These are phyloP conservation scores for Neopestalotiopsis rosae DNA, from an alignment of 2,329 filamentous ascomycete species.

Conservation along the genomic window DNA sequence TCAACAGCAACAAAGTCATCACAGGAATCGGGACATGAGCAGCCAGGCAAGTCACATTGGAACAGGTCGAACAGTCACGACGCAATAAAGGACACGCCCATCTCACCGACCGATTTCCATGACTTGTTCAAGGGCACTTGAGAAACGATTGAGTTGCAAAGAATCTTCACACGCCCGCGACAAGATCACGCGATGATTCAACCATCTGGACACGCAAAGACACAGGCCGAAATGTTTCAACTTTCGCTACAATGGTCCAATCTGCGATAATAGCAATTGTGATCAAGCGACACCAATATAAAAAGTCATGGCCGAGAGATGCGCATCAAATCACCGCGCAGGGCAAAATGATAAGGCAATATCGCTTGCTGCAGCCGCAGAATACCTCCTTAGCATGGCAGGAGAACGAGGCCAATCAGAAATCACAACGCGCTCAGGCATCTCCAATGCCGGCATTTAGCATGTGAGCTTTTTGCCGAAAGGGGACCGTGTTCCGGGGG, in stretches of 20 bases:
- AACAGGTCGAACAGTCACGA: background rate
- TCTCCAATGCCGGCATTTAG: background rate
- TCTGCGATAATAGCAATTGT: background rate
- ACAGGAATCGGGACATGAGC: background rate
- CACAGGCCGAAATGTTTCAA: background rate
- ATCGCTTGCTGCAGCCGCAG: background rate
- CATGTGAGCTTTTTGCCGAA: slow-evolving; percentile 2
- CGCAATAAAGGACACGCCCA: background rate
- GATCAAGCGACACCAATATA: background rate
- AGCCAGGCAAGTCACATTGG: background rate
- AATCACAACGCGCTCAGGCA: background rate
- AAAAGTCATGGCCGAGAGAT: background rate
- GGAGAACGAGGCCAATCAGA: background rate
- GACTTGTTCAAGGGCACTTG: background rate
- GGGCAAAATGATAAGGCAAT: background rate
- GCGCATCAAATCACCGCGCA: background rate
- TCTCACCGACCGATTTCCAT: background rate
- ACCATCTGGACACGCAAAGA: background rate
- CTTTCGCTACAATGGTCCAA: background rate
- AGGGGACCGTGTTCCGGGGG: background rate
- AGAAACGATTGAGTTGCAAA: background rate
- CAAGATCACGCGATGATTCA: background rate
- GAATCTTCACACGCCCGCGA: background rate
- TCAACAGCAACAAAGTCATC: background rate
- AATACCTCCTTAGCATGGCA: background rate